Conservation (phyloP, 2,329 filamentous ascomycete genomes). For the Chrysoporthe deuterocubensis region DNA sequence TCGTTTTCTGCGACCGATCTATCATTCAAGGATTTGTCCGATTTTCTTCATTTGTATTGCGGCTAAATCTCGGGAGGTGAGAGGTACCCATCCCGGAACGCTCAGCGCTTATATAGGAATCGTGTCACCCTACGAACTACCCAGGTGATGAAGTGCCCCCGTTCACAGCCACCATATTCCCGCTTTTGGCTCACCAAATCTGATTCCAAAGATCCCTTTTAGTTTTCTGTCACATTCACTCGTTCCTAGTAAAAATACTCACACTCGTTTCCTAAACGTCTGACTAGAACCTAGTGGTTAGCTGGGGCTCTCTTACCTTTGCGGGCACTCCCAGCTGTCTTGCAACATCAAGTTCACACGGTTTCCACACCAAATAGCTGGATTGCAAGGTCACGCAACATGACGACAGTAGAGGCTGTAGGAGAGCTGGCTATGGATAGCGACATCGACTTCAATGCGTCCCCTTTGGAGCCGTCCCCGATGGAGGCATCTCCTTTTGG, state of each 20-base stretch:
- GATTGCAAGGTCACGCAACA: slow-evolving; percentile 17
- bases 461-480: slow-evolving; percentile 36
- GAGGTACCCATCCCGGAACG: slow-evolving; percentile 24
- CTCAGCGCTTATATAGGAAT: slow-evolving; percentile 31
- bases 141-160: slow-evolving; percentile 12
- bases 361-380: not conserved
- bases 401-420: slow-evolving; percentile 34
- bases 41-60: slow-evolving; percentile 32
- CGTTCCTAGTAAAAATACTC: not conserved
- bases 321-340: not conserved
- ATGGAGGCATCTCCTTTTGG: slow-evolving; percentile 39
- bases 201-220: not conserved
- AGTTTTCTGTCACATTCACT: slow-evolving; percentile 3
- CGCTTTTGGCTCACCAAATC: slow-evolving; percentile 4
- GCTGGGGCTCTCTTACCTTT: not conserved
- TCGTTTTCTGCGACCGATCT: not conserved
- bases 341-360: not conserved
- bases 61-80: slow-evolving; percentile 36
- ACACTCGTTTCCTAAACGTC: not conserved
- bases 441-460: slow-evolving; percentile 42
- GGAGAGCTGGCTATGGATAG: slow-evolving; percentile 37
- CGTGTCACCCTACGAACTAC: slow-evolving; percentile 25
- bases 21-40: slow-evolving; percentile 17
- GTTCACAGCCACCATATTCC: not conserved
- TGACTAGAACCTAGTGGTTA: not conserved